phyloP scores from a whole-genome alignment of 208 protist genomes.

The Trypanosoma melophagium region DNA sequence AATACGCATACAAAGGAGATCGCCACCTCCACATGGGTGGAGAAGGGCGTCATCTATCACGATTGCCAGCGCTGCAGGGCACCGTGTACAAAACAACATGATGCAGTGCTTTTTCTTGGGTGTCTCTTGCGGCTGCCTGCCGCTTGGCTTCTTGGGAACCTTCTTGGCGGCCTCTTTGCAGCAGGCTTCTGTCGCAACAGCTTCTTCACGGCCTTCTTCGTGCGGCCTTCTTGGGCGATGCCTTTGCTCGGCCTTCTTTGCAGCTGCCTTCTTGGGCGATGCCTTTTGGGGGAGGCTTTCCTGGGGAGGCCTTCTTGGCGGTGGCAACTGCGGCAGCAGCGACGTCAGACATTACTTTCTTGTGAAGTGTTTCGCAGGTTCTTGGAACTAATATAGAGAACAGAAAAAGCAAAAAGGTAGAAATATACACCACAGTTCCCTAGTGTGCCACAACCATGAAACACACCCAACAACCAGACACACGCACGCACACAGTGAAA shows the following conservation, averaged over 20 bases:
- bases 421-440: no score
- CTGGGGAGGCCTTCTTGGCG: no score
- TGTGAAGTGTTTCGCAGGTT: no score
- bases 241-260: no score
- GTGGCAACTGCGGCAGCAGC: not conserved
- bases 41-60: not conserved
- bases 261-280: not conserved
- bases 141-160: slow-evolving; percentile 16
- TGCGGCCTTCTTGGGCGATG: not conserved
- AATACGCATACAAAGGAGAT: not conserved
- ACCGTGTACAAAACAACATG: not conserved
- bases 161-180: slow-evolving; percentile 4
- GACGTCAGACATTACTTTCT: no score
- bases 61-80: not conserved
- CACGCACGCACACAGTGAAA: no score
- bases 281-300: no score
- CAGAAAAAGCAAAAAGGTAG: no score
- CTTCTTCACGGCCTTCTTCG: not conserved
- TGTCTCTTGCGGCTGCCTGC: slow-evolving; percentile 34
- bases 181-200: no score
- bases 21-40: not conserved
- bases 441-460: no score
- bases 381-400: no score
- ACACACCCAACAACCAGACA: no score
- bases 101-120: not conserved